Evolutionary conservation across 805 yeast genomes (phyloP), one percentile per base, ranked within the genome.

Genomic region (Kurtzmaniella cleridarum): DNA sequence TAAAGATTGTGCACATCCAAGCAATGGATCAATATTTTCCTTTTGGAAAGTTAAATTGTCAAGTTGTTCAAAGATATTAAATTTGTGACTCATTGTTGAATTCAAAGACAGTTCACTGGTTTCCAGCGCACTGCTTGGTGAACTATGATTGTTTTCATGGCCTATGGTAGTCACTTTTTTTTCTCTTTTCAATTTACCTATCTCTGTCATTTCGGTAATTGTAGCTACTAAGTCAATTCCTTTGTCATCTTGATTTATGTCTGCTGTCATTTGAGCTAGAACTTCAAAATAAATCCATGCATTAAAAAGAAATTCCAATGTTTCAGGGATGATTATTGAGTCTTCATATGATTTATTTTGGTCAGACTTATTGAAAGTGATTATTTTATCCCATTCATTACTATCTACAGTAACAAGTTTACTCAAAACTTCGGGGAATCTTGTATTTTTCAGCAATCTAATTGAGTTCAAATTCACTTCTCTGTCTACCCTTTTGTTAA

Each of bases 221-320:
- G 69, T 57, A 1, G 71, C 69, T 10, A 66, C 71, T 28, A 65
- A 51, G 39, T 66, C 71, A 13, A 66, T 55, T 1, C 72, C 72
- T 37, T 61, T 64, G 39, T 62, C 69, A 41, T 75, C 78, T 12
- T 64, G 62, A 16, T 60, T 66, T 6, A 64, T 58, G 39, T 71
- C 75, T 18, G 80, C 69, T 0, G 86, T 78, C 72, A 81, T 72
- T 41, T 82, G 75, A 1, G 85, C 79, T 41, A 81, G 57, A 3
- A 81, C 85, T 54, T 81, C 86, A 47, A 77, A 72, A 54, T 81
- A 81, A 32, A 79, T 65, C 79, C 84, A 81, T n/a, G 76, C 70
- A 49, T 81, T 78, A 59, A 76, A 76, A 30, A 79, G 57, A 40
- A 75, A 75, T 44, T 69, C 77, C 17, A 78, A 58, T 30, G 65